phyloP scores from a whole-genome alignment of 495 filamentous ascomycete genomes.

The Aspergillus coremiiformis region DNA sequence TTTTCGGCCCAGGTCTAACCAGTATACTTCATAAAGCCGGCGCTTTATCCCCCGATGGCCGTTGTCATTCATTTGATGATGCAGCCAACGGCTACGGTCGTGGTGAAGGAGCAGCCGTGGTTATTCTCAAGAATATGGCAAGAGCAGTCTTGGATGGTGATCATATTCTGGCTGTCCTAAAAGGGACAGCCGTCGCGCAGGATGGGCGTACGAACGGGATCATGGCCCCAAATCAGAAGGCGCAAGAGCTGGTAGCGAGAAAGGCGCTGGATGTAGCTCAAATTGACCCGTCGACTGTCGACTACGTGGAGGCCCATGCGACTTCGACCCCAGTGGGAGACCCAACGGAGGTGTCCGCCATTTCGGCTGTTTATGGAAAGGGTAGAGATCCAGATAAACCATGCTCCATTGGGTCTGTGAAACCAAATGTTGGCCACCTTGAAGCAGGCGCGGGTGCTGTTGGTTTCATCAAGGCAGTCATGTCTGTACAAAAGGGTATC shows the following conservation, averaged over 20 bases:
- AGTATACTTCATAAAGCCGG: slow-evolving; percentile 22
- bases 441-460: slow-evolving; percentile 38
- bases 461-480: slow-evolving; percentile 31
- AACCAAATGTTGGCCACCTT: slow-evolving; percentile 40
- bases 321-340: slow-evolving; percentile 39
- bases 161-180: slow-evolving; percentile 28
- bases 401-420: slow-evolving; percentile 29
- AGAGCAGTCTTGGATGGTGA: slow-evolving; percentile 27
- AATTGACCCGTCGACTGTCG: slow-evolving; percentile 19
- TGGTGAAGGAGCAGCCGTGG: slow-evolving; percentile 27
- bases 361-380: slow-evolving; percentile 18
- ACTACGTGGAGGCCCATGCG: slow-evolving; percentile 40
- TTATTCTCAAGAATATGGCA: slow-evolving; percentile 27
- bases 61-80: slow-evolving; percentile 29
- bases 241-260: slow-evolving; percentile 22
- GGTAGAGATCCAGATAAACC: background rate
- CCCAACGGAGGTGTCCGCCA: slow-evolving; percentile 31
- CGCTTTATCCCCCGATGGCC: slow-evolving; percentile 21
- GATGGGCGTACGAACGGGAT: slow-evolving; percentile 32
- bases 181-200: slow-evolving; percentile 21
- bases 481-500: slow-evolving; percentile 24
- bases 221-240: slow-evolving; percentile 27
- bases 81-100: slow-evolving; percentile 25
- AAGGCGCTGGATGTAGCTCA: slow-evolving; percentile 24
- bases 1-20: slow-evolving; percentile 18